A percentile compares a stretch with the other conserved stretches of the same genome.
Conservation (phyloP, 2,329 filamentous ascomycete species). For the Claviceps arundinis region DNA sequence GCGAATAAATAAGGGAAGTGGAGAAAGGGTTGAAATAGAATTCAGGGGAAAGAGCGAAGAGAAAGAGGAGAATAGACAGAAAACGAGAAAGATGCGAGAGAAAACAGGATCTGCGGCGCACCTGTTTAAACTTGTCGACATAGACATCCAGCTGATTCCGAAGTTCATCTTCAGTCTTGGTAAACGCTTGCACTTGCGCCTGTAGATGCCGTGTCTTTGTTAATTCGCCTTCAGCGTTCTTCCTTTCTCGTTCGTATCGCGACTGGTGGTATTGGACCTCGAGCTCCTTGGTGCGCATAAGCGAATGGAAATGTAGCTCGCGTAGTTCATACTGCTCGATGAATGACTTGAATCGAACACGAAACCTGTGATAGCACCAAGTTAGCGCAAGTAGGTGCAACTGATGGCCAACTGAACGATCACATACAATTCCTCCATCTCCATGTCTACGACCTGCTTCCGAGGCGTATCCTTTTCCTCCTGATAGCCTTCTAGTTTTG, state of each 20-base stretch:
- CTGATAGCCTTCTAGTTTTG: constrained; percentile 79
- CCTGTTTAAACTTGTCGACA: constrained; percentile 99
- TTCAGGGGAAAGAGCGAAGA: neutral
- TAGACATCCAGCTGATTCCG: constrained; percentile 95
- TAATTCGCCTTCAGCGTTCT: constrained; percentile 70
- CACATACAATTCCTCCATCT: constrained; percentile 74
- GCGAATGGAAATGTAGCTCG: constrained; percentile 83
- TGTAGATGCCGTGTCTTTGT: constrained; percentile 74
- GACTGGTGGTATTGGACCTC: constrained; percentile 89
- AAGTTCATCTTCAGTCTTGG: constrained; percentile 87
- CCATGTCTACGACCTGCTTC: constrained; percentile 68
- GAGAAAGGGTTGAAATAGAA: neutral
- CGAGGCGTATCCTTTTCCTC: constrained; percentile 74
- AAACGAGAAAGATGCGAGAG: too few relatives aligned
- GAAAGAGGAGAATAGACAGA: neutral
- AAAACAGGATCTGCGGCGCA: constrained; percentile 29
- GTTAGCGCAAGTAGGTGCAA: constrained; percentile 5
- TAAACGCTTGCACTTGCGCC: constrained; percentile 85
- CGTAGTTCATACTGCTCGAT: constrained; percentile 94
- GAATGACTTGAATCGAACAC: constrained; percentile 81
- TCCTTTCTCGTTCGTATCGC: constrained; percentile 80
- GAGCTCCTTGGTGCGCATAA: constrained; percentile 86
- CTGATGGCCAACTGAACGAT: constrained; percentile 6
- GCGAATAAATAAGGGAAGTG: neutral
- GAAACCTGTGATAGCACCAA: constrained; percentile 44